A percentile compares a stretch with the other conserved stretches of the same genome.
These are phyloP conservation scores for Jacaranda mimosifolia DNA, from an alignment of 257 asterid genomes.

Conservation along the genomic window DNA sequence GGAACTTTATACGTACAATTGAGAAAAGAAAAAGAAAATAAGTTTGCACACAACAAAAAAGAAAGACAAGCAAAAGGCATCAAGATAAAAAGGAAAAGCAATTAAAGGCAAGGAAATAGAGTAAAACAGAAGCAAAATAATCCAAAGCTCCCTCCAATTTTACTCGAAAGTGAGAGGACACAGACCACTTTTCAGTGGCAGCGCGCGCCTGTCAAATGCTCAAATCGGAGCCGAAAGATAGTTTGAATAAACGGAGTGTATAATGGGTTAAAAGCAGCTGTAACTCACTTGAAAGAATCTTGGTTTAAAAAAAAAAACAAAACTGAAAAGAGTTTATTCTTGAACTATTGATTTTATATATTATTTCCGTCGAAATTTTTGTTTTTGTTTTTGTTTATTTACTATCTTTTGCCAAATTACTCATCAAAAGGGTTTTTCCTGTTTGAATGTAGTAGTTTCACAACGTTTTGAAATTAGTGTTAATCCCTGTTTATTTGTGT, in stretches of 20 bases:
- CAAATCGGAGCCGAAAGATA: constrained; percentile 20
- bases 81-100: neutral
- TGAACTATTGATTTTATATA: neutral
- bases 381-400: neutral
- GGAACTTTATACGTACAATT: neutral
- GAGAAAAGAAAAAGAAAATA: neutral
- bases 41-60: neutral
- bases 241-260: constrained; percentile 8
- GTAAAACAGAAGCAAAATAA: neutral
- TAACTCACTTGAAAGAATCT: constrained; percentile 31
- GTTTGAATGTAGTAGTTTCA: too few species aligned
- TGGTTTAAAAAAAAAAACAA: neutral
- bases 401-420: too few species aligned
- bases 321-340: neutral
- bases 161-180: constrained; percentile 17
- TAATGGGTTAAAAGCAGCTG: constrained; percentile 34
- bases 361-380: neutral
- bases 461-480: too few species aligned
- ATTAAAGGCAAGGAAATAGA: neutral
- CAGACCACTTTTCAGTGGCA: constrained; percentile 25
- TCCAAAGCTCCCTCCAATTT: constrained; percentile 11
- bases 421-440: too few species aligned
- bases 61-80: neutral
- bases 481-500: too few species aligned
- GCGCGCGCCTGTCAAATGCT: neutral